phyloP scores from a whole-genome alignment of 148 eudicot genomes.

The Tetragonia tetragonoides region DNA sequence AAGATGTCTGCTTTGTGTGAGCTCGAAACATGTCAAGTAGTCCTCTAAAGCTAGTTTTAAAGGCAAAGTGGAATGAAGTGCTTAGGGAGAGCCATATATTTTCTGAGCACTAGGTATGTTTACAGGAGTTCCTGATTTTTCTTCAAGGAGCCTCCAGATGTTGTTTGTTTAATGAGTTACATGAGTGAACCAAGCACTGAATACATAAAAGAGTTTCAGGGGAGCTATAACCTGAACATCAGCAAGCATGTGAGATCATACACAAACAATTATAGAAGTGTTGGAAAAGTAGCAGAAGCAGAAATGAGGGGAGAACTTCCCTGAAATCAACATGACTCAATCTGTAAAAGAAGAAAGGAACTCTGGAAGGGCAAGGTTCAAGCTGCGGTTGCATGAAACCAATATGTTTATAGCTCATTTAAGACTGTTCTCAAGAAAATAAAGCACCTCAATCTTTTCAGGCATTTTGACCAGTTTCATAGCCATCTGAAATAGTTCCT shows the following conservation, averaged over 20 bases:
- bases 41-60: background rate
- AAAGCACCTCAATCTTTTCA: constrained; percentile 81
- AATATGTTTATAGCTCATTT: background rate
- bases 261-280: background rate
- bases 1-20: background rate
- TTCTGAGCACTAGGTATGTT: background rate
- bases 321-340: background rate
- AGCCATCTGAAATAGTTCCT: constrained; percentile 64
- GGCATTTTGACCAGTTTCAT: constrained; percentile 65
- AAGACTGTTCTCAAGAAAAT: background rate
- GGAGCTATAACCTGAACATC: background rate
- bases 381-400: background rate
- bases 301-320: background rate
- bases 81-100: background rate
- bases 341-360: background rate
- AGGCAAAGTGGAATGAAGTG: background rate
- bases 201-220: no score
- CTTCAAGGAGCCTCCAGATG: background rate
- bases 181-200: background rate
- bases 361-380: background rate
- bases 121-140: background rate
- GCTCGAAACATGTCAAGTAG: background rate
- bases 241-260: background rate
- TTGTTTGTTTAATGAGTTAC: background rate
- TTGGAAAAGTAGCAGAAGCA: background rate